phyloP scores from a whole-genome alignment of 177 flowering plant species.

The Vitis hybrid region DNA sequence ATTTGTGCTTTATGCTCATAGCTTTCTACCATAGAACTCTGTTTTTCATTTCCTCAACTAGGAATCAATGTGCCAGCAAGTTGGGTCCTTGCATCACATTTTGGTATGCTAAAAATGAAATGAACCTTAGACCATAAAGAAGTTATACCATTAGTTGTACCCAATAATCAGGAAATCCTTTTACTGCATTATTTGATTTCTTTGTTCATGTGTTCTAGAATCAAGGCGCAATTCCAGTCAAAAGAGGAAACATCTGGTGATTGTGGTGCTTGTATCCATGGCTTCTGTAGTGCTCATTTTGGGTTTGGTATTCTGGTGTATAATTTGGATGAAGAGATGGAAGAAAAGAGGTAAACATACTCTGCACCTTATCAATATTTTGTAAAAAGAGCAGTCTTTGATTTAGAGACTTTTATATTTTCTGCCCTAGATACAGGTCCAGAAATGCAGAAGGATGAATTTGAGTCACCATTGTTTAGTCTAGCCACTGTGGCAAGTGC shows the following conservation, averaged over 20 bases:
- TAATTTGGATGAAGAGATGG: constrained; percentile 1
- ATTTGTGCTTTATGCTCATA: neutral
- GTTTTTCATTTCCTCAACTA: no score
- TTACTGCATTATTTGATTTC: neutral
- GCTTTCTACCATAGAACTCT: neutral
- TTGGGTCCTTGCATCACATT: no score
- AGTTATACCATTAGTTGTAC: no score
- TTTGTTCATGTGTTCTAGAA: neutral
- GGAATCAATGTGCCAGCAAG: no score
- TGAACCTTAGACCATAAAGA: no score
- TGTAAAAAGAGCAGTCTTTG: no score
- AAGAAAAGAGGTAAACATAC: constrained; percentile 8
- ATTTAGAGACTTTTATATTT: no score
- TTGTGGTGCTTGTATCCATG: neutral
- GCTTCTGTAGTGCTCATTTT: constrained; percentile 6
- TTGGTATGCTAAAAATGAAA: no score
- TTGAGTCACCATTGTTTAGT: constrained; percentile 33
- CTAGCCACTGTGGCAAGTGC: constrained; percentile 22
- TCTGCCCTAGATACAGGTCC: neutral
- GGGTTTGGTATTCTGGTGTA: neutral
- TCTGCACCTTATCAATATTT: no score
- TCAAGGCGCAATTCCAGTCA: neutral
- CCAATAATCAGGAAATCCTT: neutral
- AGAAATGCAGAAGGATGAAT: constrained; percentile 12
- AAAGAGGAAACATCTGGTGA: neutral